These are phyloP conservation scores for Solanum verrucosum DNA, from an alignment of 257 asterid species.

Conservation along the genomic window DNA sequence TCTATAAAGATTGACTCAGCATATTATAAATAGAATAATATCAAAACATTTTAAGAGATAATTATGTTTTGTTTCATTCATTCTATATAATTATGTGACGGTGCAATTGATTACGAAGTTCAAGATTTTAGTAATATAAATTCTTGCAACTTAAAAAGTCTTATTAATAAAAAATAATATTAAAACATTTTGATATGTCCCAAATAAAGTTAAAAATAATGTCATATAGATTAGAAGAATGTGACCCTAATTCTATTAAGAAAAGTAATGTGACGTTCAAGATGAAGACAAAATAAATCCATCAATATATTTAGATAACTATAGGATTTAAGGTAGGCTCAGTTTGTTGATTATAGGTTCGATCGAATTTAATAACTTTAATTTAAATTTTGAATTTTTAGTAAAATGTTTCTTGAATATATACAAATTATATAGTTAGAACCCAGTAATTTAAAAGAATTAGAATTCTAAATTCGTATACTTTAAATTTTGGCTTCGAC, in stretches of 20 bases:
- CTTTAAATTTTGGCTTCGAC: no score
- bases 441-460: no score
- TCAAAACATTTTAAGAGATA: neutral
- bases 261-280: neutral
- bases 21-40: neutral
- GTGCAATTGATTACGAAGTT: neutral
- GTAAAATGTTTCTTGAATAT: no score
- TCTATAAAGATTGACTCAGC: neutral
- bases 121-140: neutral
- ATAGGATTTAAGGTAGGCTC: neutral
- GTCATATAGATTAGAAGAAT: neutral
- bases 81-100: neutral
- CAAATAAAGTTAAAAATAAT: neutral
- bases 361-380: fast-evolving
- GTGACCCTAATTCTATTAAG: neutral
- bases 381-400: no score
- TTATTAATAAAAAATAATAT: neutral
- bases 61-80: neutral
- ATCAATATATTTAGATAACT: neutral
- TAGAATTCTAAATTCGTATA: no score
- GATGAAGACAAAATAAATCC: neutral
- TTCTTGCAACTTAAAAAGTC: neutral
- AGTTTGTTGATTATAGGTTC: fast-evolving
- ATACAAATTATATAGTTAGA: no score
- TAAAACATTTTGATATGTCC: neutral